These are phyloP conservation scores for Botrytis galanthina DNA, from an alignment of 2,329 filamentous ascomycete species.

Conservation along the genomic window DNA sequence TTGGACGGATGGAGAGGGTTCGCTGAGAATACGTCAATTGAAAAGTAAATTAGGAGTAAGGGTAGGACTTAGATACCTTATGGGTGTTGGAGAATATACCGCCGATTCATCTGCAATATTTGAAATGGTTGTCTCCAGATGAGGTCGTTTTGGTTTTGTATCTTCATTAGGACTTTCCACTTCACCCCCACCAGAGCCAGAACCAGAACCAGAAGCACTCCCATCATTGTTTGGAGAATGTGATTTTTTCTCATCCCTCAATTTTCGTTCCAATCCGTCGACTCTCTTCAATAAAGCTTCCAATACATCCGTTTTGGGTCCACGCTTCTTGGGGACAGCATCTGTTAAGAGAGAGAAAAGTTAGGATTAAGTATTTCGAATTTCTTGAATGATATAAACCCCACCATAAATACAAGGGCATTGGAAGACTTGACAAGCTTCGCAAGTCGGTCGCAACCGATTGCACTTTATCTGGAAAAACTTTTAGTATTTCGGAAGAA, in stretches of 20 bases:
- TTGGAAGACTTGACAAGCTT: conserved; percentile 86
- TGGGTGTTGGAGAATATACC: conserved; percentile 45
- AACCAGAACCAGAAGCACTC: conserved; percentile 21
- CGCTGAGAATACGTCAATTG: conserved; percentile 39
- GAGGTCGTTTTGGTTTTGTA: conserved; percentile 41
- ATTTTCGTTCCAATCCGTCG: conserved; percentile 76
- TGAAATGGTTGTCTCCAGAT: conserved; percentile 39
- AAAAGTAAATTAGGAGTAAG: not conserved
- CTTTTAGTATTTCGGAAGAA: conserved; percentile 30
- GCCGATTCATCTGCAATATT: conserved; percentile 42
- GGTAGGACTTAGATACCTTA: conserved; percentile 38
- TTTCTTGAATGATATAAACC: conserved; percentile 41
- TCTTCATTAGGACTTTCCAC: conserved; percentile 34
- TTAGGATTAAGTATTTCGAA: conserved; percentile 16
- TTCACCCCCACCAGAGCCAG: conserved; percentile 25
- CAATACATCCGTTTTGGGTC: conserved; percentile 84
- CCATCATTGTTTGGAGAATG: conserved; percentile 33
- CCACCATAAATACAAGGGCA: conserved; percentile 85
- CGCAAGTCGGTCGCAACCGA: conserved; percentile 76
- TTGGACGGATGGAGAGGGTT: conserved; percentile 48
- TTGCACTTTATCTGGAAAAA: conserved; percentile 81
- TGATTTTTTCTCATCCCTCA: conserved; percentile 64
- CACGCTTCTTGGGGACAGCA: conserved; percentile 84
- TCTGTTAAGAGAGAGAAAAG: conserved; percentile 51
- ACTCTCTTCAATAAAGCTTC: conserved; percentile 82